Base-by-base conservation (phyloP, 192 early-diverging fungal genomes). In the Chytriomyces sp. region DNA sequence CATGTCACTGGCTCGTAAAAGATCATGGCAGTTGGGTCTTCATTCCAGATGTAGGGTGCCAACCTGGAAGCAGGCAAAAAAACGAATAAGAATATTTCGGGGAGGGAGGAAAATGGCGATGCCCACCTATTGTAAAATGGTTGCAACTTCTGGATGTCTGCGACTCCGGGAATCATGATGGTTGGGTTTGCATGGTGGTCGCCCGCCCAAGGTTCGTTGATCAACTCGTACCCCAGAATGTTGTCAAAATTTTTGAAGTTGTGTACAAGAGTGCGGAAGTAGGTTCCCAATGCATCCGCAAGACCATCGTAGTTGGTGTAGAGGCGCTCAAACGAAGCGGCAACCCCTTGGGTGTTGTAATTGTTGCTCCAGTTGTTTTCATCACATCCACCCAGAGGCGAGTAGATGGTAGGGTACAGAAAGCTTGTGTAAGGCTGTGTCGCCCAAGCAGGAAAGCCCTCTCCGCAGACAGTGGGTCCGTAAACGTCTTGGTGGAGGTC, bases 201-300 rank as follows among this genome's bases (percentile, higher is more conserved):
- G n/a, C n/a, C n/a, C n/a, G n/a, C n/a, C n/a, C n/a, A n/a, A n/a
- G 86, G 84, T 56, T 88, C 86, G 52, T 88, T 88, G 74, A 88
- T 78, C 53, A 88, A 53, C 59, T 89, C 79, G 72, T 89, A 89
- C 2, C 87, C 87, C 44, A 89, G 59, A n/a, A 89, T 67, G 39
- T 85, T 85, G 19, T 70, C 61, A 2, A 80, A 63, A 17, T 71
- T 37, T 3, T 52, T 58, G 60, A 84, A 87, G 26, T 75, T 64
- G 19, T 54, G 63, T 0, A 81, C 84, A 25, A 89, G 77, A 12
- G 60, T 66, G 52, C 76, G 77, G 85, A 85, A 89, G 61, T 84
- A 85, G 32, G 74, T 72, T n/a, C 80, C 82, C 63, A 83, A 89
- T 5, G 84, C 61, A 71, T 86, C 85, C 28, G 79, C 70, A 17